These are phyloP conservation scores for Globisporangium megalacanthum DNA, from an alignment of 352 stramenopile genomes.

Conservation along the genomic window DNA sequence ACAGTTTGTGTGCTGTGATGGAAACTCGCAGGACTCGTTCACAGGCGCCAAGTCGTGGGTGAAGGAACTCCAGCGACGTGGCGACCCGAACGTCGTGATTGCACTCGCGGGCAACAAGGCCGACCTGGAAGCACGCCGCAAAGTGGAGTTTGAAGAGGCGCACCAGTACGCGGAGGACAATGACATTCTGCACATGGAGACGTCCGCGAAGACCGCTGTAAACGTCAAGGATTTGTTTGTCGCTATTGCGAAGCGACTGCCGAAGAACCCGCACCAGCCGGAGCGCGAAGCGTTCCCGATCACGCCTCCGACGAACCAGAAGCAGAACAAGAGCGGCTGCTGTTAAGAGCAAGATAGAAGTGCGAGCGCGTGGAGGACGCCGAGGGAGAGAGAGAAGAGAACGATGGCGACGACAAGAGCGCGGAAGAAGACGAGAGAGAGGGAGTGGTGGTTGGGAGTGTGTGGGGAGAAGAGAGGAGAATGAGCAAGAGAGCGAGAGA, in stretches of 20 bases:
- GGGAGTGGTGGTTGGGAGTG: not conserved
- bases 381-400: slow-evolving; percentile 16
- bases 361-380: slow-evolving; percentile 11
- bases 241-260: slow-evolving; percentile 90
- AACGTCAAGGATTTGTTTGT: slow-evolving; percentile 99
- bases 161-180: slow-evolving; percentile 98
- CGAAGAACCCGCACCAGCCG: slow-evolving; percentile 77
- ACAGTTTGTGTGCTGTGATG: not conserved
- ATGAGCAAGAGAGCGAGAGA: not conserved
- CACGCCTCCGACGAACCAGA: slow-evolving; percentile 66
- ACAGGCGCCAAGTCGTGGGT: slow-evolving; percentile 99
- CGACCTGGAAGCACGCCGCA: slow-evolving; percentile 95
- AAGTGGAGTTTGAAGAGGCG: slow-evolving; percentile 96
- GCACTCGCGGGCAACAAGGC: slow-evolving; percentile 98
- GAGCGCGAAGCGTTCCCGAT: slow-evolving; percentile 84
- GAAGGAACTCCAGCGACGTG: slow-evolving; percentile 98
- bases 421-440: not conserved
- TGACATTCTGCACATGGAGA: slow-evolving; percentile 99
- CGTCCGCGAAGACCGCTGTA: slow-evolving; percentile 98
- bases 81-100: slow-evolving; percentile 97
- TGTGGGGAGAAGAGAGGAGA: not conserved
- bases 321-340: slow-evolving; percentile 65
- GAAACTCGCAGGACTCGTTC: slow-evolving; percentile 86
- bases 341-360: slow-evolving; percentile 45
- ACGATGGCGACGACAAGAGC: not conserved